Evolutionary conservation across 2,329 filamentous ascomycete species (phyloP).

Genomic region (Herpotrichia juniperi): DNA sequence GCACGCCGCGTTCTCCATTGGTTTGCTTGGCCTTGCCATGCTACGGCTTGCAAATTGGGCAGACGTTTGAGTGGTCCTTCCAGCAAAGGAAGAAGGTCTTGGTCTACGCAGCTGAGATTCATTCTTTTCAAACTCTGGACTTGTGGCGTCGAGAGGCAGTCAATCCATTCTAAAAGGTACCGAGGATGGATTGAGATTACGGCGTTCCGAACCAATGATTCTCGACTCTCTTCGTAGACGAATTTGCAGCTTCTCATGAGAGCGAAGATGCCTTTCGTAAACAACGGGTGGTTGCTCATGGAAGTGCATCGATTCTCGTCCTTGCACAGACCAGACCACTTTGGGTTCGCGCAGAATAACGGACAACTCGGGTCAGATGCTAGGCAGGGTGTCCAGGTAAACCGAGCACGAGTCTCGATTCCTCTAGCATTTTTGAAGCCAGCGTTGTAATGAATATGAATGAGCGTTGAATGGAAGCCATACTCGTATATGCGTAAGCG

Average conservation of each 20-base stretch:
- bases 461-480: slow-evolving; percentile 12
- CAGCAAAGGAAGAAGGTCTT: neutral
- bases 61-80: slow-evolving; percentile 1
- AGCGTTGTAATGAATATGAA: slow-evolving; percentile 14
- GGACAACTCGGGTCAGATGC: slow-evolving; percentile 9
- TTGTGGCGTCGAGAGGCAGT: slow-evolving; percentile 12
- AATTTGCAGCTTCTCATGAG: slow-evolving; percentile 16
- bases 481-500: slow-evolving; percentile 24
- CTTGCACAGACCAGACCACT: slow-evolving; percentile 25
- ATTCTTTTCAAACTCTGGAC: slow-evolving; percentile 7
- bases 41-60: slow-evolving; percentile 16
- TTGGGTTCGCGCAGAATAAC: slow-evolving; percentile 28
- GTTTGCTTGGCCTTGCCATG: slow-evolving; percentile 13
- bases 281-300: neutral
- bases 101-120: slow-evolving; percentile 5
- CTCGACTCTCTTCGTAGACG: slow-evolving; percentile 16
- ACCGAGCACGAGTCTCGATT: neutral
- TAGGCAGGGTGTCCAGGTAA: slow-evolving; percentile 24
- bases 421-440: neutral
- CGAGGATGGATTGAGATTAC: slow-evolving; percentile 12
- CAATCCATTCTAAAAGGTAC: slow-evolving; percentile 11
- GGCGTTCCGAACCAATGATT: slow-evolving; percentile 8
- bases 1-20: neutral
- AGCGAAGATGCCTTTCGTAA: slow-evolving; percentile 9
- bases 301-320: slow-evolving; percentile 21